Evolutionary conservation across 495 filamentous ascomycete genomes (phyloP).

Genomic region (Neurospora sp.): DNA sequence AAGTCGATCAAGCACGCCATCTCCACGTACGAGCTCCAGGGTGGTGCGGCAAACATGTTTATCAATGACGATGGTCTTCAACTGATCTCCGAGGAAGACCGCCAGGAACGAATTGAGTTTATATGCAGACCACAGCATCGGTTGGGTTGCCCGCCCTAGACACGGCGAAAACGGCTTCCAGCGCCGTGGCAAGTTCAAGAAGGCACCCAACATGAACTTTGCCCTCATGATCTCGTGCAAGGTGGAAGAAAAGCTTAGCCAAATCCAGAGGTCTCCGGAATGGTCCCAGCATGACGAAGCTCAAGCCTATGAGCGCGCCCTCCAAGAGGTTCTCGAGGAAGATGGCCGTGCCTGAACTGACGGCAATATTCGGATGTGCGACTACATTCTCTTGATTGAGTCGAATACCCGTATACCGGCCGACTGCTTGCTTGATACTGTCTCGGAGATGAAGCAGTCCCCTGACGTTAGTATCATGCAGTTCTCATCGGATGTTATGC

Average conservation of each 20-base stretch:
- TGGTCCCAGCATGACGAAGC: slow-evolving; percentile 58
- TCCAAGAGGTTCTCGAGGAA: slow-evolving; percentile 50
- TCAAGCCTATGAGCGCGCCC: slow-evolving; percentile 49
- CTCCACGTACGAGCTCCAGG: slow-evolving; percentile 61
- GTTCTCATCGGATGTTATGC: no score
- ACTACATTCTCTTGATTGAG: slow-evolving; percentile 46
- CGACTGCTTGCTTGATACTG: slow-evolving; percentile 60
- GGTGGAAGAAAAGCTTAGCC: slow-evolving; percentile 52
- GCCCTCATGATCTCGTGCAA: slow-evolving; percentile 23
- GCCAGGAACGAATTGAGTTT: slow-evolving; percentile 48
- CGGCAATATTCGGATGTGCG: slow-evolving; percentile 46
- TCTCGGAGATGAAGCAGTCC: slow-evolving; percentile 62
- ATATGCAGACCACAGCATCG: slow-evolving; percentile 56
- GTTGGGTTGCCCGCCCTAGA: slow-evolving; percentile 57
- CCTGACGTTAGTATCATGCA: slow-evolving; percentile 40
- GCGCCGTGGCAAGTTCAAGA: slow-evolving; percentile 50
- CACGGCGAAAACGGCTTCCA: slow-evolving; percentile 44
- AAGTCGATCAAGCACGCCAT: slow-evolving; percentile 53
- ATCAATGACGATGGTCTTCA: slow-evolving; percentile 65
- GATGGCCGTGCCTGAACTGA: slow-evolving; percentile 55
- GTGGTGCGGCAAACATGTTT: slow-evolving; percentile 61
- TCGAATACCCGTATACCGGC: slow-evolving; percentile 59
- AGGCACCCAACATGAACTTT: slow-evolving; percentile 72
- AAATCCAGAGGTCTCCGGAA: slow-evolving; percentile 40
- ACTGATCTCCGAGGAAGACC: slow-evolving; percentile 47